Evolutionary conservation across 805 yeast species (phyloP).

Genomic region (Pichia insulana): DNA sequence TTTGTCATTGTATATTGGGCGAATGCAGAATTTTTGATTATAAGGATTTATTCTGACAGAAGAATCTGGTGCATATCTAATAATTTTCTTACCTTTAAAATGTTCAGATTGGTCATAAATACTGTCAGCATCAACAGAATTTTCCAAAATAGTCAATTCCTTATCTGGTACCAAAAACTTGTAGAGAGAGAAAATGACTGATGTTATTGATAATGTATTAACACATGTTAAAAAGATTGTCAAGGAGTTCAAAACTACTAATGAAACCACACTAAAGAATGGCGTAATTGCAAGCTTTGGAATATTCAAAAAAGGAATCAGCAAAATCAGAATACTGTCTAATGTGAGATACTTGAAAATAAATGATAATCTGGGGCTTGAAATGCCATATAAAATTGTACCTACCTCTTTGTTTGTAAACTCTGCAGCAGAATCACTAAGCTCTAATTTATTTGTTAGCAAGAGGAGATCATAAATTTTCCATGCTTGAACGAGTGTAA

Average conservation of each 20-base stretch:
- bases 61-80: slow-evolving; percentile 85
- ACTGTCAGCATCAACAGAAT: slow-evolving; percentile 28
- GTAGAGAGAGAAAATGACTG: slow-evolving; percentile 14
- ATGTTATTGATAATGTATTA: slow-evolving; percentile 38
- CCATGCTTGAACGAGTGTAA: slow-evolving; percentile 74
- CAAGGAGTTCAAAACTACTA: slow-evolving; percentile 35
- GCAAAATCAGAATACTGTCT: slow-evolving; percentile 64
- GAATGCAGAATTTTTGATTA: slow-evolving; percentile 55
- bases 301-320: slow-evolving; percentile 65
- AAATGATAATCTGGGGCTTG: slow-evolving; percentile 47
- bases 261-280: slow-evolving; percentile 42
- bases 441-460: no score
- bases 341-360: slow-evolving; percentile 61
- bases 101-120: slow-evolving; percentile 45
- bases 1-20: slow-evolving; percentile 24
- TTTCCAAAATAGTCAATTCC: slow-evolving; percentile 27
- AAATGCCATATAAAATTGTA: slow-evolving; percentile 26
- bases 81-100: slow-evolving; percentile 78
- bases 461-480: slow-evolving; percentile 65
- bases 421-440: no score
- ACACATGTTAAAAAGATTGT: slow-evolving; percentile 50
- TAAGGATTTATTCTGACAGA: slow-evolving; percentile 78
- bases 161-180: slow-evolving; percentile 20
- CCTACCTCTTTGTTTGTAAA: background rate
- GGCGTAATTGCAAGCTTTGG: slow-evolving; percentile 64